Conservation (phyloP, 2,329 filamentous ascomycete species). For the Tolypocladium ovalisporum region DNA sequence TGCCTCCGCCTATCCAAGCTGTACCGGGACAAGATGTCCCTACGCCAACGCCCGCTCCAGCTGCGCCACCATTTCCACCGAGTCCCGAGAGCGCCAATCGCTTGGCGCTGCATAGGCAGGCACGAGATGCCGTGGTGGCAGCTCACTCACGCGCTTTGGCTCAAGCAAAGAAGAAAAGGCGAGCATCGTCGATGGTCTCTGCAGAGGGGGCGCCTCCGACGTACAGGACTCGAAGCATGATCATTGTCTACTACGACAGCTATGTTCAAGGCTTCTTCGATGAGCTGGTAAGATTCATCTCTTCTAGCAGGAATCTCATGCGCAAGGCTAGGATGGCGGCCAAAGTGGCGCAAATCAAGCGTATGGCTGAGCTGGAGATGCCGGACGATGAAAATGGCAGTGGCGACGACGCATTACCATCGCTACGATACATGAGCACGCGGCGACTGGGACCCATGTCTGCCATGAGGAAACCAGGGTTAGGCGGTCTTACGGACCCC, state of each 20-base stretch:
- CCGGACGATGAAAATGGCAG: constrained; percentile 34
- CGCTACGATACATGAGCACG: constrained; percentile 28
- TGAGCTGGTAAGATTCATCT: constrained; percentile 70
- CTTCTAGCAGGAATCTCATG: constrained; percentile 69
- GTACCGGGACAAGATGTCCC: constrained; percentile 1
- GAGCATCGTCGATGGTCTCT: constrained; percentile 41
- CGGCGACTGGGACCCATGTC: constrained; percentile 20
- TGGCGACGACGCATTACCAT: constrained; percentile 26
- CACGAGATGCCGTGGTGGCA: constrained; percentile 31
- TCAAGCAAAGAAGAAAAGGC: constrained; percentile 37
- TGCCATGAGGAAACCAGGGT: constrained; percentile 13
- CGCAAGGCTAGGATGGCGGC: constrained; percentile 81
- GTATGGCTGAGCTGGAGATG: constrained; percentile 47
- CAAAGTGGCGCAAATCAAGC: constrained; percentile 56
- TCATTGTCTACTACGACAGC: constrained; percentile 87
- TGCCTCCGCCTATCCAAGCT: background rate
- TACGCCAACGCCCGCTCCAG: constrained; percentile 3
- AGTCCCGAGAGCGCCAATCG: constrained; percentile 7
- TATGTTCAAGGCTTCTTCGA: constrained; percentile 78
- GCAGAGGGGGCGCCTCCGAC: constrained; percentile 37
- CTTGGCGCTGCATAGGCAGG: constrained; percentile 20
- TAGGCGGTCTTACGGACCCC: constrained; percentile 9
- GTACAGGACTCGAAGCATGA: constrained; percentile 62
- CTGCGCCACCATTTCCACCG: constrained; percentile 16
- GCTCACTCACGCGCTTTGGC: constrained; percentile 35